These are phyloP conservation scores for Datisca glomerata DNA, from an alignment of 306 rosid genomes.

Conservation along the genomic window DNA sequence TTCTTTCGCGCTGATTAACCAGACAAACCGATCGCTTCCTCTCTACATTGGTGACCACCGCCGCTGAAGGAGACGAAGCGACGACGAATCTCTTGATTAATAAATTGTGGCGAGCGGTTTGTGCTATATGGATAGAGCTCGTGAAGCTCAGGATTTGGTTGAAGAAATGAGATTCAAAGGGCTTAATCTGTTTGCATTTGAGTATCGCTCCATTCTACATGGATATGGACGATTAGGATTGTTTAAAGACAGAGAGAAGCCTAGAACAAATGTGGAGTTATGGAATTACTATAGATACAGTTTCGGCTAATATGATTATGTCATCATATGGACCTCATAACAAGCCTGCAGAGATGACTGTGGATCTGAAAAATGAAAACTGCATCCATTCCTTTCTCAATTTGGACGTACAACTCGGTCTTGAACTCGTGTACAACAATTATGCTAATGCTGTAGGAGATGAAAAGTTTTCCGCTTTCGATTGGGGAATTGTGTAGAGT, in stretches of 20 bases:
- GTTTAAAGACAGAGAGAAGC: conserved; percentile 41
- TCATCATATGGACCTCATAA: conserved; percentile 50
- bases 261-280: conserved; percentile 41
- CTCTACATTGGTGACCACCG: conserved; percentile 31
- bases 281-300: conserved; percentile 39
- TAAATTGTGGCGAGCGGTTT: conserved; percentile 54
- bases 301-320: conserved; percentile 67
- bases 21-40: conserved; percentile 67
- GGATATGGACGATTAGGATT: conserved; percentile 59
- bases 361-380: conserved; percentile 58
- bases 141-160: conserved; percentile 48
- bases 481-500: conserved; percentile 25
- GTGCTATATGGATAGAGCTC: conserved; percentile 50
- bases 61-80: conserved; percentile 21
- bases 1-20: conserved; percentile 23
- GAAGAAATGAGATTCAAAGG: conserved; percentile 33
- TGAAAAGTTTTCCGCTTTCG: conserved; percentile 28
- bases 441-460: conserved; percentile 27
- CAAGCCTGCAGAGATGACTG: conserved; percentile 45
- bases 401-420: conserved; percentile 64
- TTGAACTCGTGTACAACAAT: conserved; percentile 43
- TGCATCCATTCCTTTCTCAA: conserved; percentile 31
- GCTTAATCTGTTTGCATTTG: conserved; percentile 38
- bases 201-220: conserved; percentile 41
- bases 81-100: conserved; percentile 31